These are phyloP conservation scores for Fusarium domesticum DNA, from an alignment of 2,329 filamentous ascomycete genomes.

Conservation along the genomic window DNA sequence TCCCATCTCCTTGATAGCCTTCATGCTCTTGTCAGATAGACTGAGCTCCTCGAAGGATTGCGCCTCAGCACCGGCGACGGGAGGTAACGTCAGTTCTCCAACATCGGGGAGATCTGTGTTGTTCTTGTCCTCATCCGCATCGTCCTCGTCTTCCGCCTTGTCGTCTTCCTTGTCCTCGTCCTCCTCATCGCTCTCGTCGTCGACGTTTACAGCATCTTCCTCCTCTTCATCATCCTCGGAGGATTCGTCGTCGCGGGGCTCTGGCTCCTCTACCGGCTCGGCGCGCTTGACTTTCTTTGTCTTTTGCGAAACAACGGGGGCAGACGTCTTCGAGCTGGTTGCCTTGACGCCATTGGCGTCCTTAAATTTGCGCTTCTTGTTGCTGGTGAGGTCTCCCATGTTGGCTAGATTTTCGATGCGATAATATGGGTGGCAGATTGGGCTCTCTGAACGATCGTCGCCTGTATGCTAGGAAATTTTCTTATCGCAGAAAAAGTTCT, in stretches of 20 bases:
- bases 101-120: slow-evolving; percentile 38
- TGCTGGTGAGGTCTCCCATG: slow-evolving; percentile 35
- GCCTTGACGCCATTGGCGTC: slow-evolving; percentile 33
- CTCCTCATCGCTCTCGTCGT: slow-evolving; percentile 27
- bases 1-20: slow-evolving; percentile 85
- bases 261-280: slow-evolving; percentile 28
- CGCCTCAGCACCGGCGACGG: slow-evolving; percentile 55
- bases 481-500: slow-evolving; percentile 29
- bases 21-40: slow-evolving; percentile 83
- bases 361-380: slow-evolving; percentile 46
- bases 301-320: slow-evolving; percentile 34
- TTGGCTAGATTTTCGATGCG: slow-evolving; percentile 17
- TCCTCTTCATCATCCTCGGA: slow-evolving; percentile 29
- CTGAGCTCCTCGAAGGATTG: slow-evolving; percentile 77
- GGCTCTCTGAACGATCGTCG: slow-evolving; percentile 5
- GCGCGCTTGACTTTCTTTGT: slow-evolving; percentile 43
- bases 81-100: slow-evolving; percentile 47
- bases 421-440: slow-evolving; percentile 9
- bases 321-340: slow-evolving; percentile 22
- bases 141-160: slow-evolving; percentile 27
- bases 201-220: slow-evolving; percentile 28
- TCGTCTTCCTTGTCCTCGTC: slow-evolving; percentile 32
- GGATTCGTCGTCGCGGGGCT: slow-evolving; percentile 28
- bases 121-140: slow-evolving; percentile 25
- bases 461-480: slow-evolving; percentile 22